Evolutionary conservation across 2,329 filamentous ascomycete species (phyloP), one percentile per base, ranked within the genome.

Genomic region (Ascochyta koolunga): DNA sequence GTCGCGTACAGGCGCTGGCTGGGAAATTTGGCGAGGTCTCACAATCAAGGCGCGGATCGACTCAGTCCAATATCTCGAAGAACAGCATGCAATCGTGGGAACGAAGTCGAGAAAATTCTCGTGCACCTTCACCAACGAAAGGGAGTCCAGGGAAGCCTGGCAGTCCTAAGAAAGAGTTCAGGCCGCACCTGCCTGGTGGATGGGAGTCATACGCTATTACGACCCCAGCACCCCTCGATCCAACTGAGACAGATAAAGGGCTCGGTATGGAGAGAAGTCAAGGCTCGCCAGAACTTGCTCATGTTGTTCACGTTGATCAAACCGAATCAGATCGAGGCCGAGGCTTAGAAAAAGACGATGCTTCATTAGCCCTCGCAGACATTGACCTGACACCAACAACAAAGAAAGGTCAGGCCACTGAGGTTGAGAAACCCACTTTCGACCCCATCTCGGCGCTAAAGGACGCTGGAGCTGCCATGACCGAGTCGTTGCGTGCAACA

Each of bases 201-300:
- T 83, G 81, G 82, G 77, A 82, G 46, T 83, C 81, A 27, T 80
- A 75, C 54, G 73, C 75, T 2, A 77, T 77, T 6, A 77, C 74
- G 9, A 66, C 56, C 25, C 68, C 72, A 29, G 74, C 70, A 6
- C 67, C 70, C n/a, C 62, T 59, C 6, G 71, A 73, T 9, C 58
- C 62, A 13, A 61, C 54, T 15, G 67, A 70, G 18, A 51, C 57
- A 31, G 72, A 76, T n/a, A 66, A 56, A 21, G 67, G 67, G 11
- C 60, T 71, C 15, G 51, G 51, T 27, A 46, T 42, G 19, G 56
- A 46, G 6, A 59, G 53, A 22, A 50, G 36, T 19, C 31, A 27
- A 19, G 45, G 41, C 3, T 4, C 24, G 15, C 18, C 74, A 21
- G 60, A 51, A 21, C 65, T 72, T 22, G 71, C 70, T 9, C 68